Evolutionary conservation across 1,284 basidiomycete genomes (phyloP).

Genomic region (Pseudozyma flocculosa): DNA sequence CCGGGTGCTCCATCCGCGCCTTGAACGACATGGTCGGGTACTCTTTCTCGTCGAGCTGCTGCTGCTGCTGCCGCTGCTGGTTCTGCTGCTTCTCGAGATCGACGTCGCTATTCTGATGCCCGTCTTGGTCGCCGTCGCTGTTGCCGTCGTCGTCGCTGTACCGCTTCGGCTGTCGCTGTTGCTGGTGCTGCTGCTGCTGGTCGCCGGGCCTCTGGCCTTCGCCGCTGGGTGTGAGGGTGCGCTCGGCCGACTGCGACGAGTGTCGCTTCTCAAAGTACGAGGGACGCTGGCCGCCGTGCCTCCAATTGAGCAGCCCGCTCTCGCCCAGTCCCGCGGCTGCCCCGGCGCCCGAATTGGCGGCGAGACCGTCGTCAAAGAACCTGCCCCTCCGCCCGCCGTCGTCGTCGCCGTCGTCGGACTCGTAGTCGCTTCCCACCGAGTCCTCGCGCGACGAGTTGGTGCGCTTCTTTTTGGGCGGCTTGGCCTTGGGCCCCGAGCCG

Average conservation of each 20-base stretch:
- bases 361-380: constrained; percentile 14
- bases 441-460: not conserved
- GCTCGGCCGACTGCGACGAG: not conserved
- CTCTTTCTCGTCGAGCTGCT: constrained; percentile 12
- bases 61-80: not conserved
- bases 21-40: constrained; percentile 36
- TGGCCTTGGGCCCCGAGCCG: not conserved
- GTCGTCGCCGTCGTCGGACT: constrained; percentile 21
- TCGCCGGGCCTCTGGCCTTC: no score
- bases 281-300: constrained; percentile 7
- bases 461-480: not conserved
- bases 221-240: not conserved
- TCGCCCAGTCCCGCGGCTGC: constrained; percentile 29
- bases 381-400: constrained; percentile 12
- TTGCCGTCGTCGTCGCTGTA: no score
- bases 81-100: constrained; percentile 19
- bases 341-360: constrained; percentile 15
- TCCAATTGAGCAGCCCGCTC: constrained; percentile 28
- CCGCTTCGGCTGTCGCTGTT: no score
- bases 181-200: no score
- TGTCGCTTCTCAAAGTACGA: not conserved
- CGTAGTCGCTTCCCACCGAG: constrained; percentile 18
- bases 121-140: no score
- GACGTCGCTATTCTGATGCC: constrained; percentile 3
- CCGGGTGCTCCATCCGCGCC: constrained; percentile 28